These are phyloP conservation scores for Eutypa lata DNA, from an alignment of 2,329 filamentous ascomycete species.

Conservation along the genomic window DNA sequence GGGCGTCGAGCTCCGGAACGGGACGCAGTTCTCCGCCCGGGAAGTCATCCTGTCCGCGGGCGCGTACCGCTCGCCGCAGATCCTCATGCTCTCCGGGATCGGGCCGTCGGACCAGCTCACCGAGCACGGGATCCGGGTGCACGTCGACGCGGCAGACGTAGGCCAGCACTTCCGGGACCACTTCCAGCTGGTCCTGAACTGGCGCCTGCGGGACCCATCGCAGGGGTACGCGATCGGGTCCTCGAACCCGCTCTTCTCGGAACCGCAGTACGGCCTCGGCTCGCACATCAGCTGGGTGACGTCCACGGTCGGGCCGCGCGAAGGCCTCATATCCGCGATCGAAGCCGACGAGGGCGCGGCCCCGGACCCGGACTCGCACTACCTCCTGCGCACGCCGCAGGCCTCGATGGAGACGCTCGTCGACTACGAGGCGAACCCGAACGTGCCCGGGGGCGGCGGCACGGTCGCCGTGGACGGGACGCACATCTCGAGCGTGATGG, in stretches of 20 bases:
- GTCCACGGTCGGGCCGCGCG: neutral
- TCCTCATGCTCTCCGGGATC: constrained; percentile 37
- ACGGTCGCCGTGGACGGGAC: neutral
- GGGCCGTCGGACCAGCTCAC: constrained; percentile 20
- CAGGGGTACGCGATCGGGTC: constrained; percentile 7
- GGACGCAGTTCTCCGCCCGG: constrained; percentile 19
- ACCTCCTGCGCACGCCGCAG: constrained; percentile 1
- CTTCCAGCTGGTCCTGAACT: constrained; percentile 4
- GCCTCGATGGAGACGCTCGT: constrained; percentile 11
- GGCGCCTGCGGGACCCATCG: constrained; percentile 7
- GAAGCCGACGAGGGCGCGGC: constrained; percentile 6
- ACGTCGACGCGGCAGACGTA: neutral
- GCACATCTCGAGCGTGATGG: neutral
- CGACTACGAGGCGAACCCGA: constrained; percentile 4
- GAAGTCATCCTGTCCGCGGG: constrained; percentile 36
- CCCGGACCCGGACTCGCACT: neutral
- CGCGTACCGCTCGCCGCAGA: constrained; percentile 32
- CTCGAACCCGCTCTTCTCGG: constrained; percentile 4
- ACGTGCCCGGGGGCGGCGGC: too few relatives aligned
- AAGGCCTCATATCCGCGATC: constrained; percentile 1
- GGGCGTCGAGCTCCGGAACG: constrained; percentile 20
- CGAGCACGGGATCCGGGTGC: neutral
- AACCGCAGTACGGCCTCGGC: constrained; percentile 7
- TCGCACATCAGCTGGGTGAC: constrained; percentile 5
- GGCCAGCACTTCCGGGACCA: neutral